These are phyloP conservation scores for Syzygium malaccense DNA, from an alignment of 441 rosid genomes.

Conservation along the genomic window DNA sequence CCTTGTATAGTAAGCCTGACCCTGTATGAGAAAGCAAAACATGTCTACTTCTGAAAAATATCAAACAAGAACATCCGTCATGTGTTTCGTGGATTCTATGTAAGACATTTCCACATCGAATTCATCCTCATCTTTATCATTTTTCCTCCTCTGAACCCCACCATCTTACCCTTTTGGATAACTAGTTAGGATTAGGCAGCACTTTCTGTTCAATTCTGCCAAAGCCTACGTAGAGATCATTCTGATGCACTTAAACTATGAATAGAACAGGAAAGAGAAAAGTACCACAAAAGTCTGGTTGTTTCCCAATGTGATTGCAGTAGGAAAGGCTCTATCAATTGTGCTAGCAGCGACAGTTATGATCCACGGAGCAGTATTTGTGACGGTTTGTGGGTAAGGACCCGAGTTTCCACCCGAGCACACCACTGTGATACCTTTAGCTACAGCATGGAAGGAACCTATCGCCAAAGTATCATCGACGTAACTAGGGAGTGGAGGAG, in stretches of 20 bases:
- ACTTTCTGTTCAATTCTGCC: not conserved
- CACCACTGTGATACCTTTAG: constrained; percentile 39
- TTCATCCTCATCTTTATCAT: not conserved
- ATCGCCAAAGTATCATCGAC: constrained; percentile 34
- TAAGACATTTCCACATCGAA: not conserved
- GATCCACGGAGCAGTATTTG: constrained; percentile 51
- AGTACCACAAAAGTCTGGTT: constrained; percentile 35
- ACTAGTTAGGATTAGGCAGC: not conserved
- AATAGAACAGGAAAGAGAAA: not conserved
- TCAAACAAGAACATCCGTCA: not conserved
- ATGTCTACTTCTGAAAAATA: not conserved
- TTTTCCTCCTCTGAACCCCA: not conserved
- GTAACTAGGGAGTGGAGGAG: constrained; percentile 35
- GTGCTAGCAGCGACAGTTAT: constrained; percentile 46
- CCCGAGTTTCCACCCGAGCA: constrained; percentile 50
- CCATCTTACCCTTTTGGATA: not conserved
- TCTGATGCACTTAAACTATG: not conserved
- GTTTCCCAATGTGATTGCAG: constrained; percentile 33
- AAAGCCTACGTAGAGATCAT: not conserved
- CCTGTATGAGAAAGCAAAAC: constrained; percentile 25
- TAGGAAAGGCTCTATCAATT: constrained; percentile 42
- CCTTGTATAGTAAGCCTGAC: constrained; percentile 39
- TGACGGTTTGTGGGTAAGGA: constrained; percentile 34
- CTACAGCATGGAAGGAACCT: constrained; percentile 49
- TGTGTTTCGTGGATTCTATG: not conserved